Evolutionary conservation across 805 yeast genomes (phyloP).

Genomic region (Kluyveromyces aestuarii): DNA sequence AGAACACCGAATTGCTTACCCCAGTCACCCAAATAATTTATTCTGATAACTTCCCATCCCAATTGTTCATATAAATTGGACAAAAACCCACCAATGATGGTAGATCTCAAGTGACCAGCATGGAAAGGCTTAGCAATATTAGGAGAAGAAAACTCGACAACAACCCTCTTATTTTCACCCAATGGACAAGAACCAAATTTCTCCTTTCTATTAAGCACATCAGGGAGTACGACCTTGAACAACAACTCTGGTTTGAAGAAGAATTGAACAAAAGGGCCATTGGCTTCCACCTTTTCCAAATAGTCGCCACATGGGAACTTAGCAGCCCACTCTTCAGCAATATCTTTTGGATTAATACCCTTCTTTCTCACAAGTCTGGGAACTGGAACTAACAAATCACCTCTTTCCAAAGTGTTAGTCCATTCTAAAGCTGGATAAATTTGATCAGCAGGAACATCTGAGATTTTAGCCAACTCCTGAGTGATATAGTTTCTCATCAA

Average conservation of each 20-base stretch:
- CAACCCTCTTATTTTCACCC: constrained; percentile 60
- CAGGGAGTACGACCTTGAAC: constrained; percentile 59
- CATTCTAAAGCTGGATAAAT: constrained; percentile 84
- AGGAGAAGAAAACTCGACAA: constrained; percentile 93
- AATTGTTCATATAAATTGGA: constrained; percentile 80
- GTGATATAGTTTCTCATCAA: constrained; percentile 85
- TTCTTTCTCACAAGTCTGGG: constrained; percentile 78
- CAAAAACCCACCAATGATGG: constrained; percentile 94
- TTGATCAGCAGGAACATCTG: constrained; percentile 59
- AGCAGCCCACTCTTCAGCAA: constrained; percentile 70
- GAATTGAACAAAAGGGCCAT: constrained; percentile 89
- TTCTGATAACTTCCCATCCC: constrained; percentile 88
- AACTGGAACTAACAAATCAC: constrained; percentile 85
- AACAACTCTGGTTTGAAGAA: constrained; percentile 63
- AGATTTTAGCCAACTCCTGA: constrained; percentile 59
- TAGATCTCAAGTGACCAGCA: constrained; percentile 96
- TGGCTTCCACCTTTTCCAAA: constrained; percentile 62
- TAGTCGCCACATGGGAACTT: constrained; percentile 66
- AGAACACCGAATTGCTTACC: constrained; percentile 97
- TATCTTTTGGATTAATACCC: constrained; percentile 66
- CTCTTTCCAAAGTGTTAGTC: constrained; percentile 78
- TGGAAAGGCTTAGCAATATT: constrained; percentile 99
- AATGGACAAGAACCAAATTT: constrained; percentile 66
- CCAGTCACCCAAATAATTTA: constrained; percentile 98
- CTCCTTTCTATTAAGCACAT: constrained; percentile 48